These are phyloP conservation scores for Nakazawaea wyomingensis DNA, from an alignment of 805 yeast genomes.

Conservation along the genomic window DNA sequence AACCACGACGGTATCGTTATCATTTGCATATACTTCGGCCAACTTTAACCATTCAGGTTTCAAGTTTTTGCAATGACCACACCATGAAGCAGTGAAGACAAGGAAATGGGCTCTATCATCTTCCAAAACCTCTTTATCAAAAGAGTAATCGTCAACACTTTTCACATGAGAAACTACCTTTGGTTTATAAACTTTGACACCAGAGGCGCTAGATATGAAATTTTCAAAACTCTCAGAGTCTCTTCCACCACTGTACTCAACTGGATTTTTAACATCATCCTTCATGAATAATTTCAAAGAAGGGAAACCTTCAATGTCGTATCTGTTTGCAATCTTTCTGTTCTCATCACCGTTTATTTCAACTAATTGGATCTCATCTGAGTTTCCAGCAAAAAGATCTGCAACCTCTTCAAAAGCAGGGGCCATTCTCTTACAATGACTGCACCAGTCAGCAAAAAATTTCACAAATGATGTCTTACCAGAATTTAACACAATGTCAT, in stretches of 20 bases:
- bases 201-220: constrained; percentile 37
- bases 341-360: constrained; percentile 60
- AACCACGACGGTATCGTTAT: constrained; percentile 33
- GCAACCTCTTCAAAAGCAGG: constrained; percentile 52
- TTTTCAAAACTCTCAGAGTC: constrained; percentile 43
- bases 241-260: constrained; percentile 52
- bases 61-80: constrained; percentile 50
- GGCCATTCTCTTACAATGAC: constrained; percentile 55
- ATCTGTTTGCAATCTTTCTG: constrained; percentile 42
- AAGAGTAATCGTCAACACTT: constrained; percentile 34
- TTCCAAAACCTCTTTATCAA: constrained; percentile 35
- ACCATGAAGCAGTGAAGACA: constrained; percentile 57
- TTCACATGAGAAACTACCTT: constrained; percentile 17
- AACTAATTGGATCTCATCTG: constrained; percentile 39
- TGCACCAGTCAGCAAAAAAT: constrained; percentile 71
- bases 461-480: constrained; percentile 74
- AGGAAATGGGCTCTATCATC: constrained; percentile 36
- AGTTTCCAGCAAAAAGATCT: constrained; percentile 26
- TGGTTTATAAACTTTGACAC: constrained; percentile 21
- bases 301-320: constrained; percentile 61
- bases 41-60: constrained; percentile 45
- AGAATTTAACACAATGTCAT: constrained; percentile 49
- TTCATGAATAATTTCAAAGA: constrained; percentile 53
- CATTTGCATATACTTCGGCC: constrained; percentile 40
- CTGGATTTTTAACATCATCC: constrained; percentile 39